Percentiles rank a stretch among this genome's conserved stretches.
These are phyloP conservation scores for Ogataea polymorpha DNA, from an alignment of 805 yeast genomes.

Conservation along the genomic window DNA sequence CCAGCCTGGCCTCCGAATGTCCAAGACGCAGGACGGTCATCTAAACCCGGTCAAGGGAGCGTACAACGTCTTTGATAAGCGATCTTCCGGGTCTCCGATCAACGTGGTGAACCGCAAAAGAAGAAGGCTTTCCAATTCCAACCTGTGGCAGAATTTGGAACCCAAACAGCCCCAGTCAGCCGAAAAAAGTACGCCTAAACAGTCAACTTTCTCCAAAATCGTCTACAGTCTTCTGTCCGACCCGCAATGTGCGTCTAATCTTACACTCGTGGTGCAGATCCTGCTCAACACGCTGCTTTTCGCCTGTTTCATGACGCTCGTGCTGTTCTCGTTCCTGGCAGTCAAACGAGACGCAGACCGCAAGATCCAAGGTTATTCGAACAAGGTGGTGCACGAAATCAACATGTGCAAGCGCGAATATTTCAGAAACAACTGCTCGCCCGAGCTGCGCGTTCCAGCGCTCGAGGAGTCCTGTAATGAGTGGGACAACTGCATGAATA, in stretches of 20 bases:
- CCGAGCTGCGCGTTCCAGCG: constrained; percentile 66
- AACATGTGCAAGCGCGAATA: constrained; percentile 69
- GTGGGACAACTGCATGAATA: constrained; percentile 82
- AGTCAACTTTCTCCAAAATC: constrained; percentile 5
- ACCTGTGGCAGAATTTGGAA: background rate
- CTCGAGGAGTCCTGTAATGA: constrained; percentile 63
- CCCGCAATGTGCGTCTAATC: constrained; percentile 28
- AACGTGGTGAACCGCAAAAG: constrained; percentile 14
- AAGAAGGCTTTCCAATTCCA: constrained; percentile 15
- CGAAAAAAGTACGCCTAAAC: background rate
- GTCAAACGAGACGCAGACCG: constrained; percentile 58
- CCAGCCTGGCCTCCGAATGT: constrained; percentile 23
- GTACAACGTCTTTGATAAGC: constrained; percentile 28
- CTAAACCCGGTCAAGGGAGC: constrained; percentile 31
- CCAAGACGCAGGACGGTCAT: constrained; percentile 21
- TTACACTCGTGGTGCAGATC: constrained; percentile 27
- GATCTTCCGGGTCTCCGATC: constrained; percentile 13
- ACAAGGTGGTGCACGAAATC: constrained; percentile 61
- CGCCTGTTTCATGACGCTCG: constrained; percentile 16
- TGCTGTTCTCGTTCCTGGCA: constrained; percentile 23
- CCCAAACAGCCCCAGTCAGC: background rate
- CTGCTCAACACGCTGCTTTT: constrained; percentile 26
- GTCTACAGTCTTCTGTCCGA: constrained; percentile 21
- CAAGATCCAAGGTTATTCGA: constrained; percentile 61
- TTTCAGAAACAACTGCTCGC: constrained; percentile 66